Percentiles rank a stretch among this genome's conserved stretches.
phyloP scores from a whole-genome alignment of 139 green algal species.

The Monoraphidium neglectum region DNA sequence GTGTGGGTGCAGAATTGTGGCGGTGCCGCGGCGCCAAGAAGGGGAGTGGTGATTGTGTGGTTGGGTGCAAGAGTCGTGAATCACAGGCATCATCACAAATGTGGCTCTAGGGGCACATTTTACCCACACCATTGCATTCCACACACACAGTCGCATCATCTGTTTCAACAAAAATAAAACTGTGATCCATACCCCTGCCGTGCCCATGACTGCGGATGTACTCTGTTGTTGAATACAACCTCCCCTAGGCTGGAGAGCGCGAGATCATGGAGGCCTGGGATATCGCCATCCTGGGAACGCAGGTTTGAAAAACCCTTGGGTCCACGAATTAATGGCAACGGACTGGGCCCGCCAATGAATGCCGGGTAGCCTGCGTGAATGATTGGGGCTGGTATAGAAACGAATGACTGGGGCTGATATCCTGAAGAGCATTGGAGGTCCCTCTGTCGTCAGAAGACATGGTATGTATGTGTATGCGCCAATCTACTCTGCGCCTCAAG shows the following conservation, averaged over 20 bases:
- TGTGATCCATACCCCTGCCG: not conserved
- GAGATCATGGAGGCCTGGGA: conserved; percentile 23
- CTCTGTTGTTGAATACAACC: not conserved
- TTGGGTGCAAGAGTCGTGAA: not conserved
- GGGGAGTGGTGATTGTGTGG: not conserved
- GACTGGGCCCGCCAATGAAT: too few relatives aligned
- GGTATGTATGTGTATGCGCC: not conserved
- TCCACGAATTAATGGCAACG: not conserved
- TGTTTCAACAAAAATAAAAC: too few relatives aligned
- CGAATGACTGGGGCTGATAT: not conserved
- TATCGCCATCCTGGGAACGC: conserved; percentile 14
- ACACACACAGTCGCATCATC: too few relatives aligned
- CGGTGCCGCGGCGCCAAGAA: not conserved
- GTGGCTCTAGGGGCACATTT: not conserved
- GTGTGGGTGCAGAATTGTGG: too few relatives aligned
- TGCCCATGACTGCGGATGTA: not conserved
- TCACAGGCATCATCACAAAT: not conserved
- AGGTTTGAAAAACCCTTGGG: not conserved
- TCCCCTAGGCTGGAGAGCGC: conserved; percentile 11
- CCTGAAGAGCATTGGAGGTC: not conserved
- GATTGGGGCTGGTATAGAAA: too few relatives aligned
- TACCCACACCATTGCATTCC: not conserved
- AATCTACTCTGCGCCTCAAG: not conserved
- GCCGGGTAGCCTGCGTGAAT: too few relatives aligned
- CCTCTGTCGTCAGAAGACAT: not conserved